A percentile compares a stretch with the other conserved stretches of the same genome.
Conservation (phyloP, 106 monocot species). For the Apostasia ramifera region DNA sequence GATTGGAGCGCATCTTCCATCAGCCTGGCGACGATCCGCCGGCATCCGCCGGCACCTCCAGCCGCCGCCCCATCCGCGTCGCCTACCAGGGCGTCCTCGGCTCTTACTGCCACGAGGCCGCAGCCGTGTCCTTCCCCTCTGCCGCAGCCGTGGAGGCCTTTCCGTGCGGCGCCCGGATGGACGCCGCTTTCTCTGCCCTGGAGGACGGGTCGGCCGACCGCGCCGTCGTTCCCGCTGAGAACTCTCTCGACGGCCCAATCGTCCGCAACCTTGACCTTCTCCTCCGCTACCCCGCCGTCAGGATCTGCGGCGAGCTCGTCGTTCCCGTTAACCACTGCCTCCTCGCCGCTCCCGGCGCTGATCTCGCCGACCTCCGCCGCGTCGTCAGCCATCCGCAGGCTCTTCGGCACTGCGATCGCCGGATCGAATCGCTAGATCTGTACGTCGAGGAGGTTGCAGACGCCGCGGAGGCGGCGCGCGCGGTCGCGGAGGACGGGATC, state of each 20-base stretch:
- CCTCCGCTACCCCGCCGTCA: constrained; percentile 42
- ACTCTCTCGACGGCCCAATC: constrained; percentile 67
- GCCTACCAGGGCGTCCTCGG: constrained; percentile 65
- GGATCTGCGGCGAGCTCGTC: constrained; percentile 50
- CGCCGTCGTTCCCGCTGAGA: constrained; percentile 63
- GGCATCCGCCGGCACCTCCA: not conserved
- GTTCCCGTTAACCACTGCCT: constrained; percentile 75
- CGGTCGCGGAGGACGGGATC: constrained; percentile 36
- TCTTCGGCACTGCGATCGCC: constrained; percentile 36
- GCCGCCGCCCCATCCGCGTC: constrained; percentile 36
- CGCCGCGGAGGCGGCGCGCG: constrained; percentile 47
- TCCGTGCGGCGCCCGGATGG: constrained; percentile 31
- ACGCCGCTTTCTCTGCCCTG: constrained; percentile 47
- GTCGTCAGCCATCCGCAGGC: constrained; percentile 69
- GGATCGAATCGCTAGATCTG: constrained; percentile 27
- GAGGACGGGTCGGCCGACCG: constrained; percentile 46
- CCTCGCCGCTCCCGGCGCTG: constrained; percentile 20
- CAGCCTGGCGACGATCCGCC: constrained; percentile 7
- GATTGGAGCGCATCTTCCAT: constrained; percentile 38
- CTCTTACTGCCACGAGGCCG: constrained; percentile 77
- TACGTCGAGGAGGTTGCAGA: constrained; percentile 43
- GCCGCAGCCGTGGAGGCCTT: constrained; percentile 13
- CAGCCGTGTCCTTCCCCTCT: constrained; percentile 30
- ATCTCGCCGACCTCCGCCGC: constrained; percentile 22
- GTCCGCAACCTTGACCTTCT: constrained; percentile 63